Percentiles rank a stretch among this genome's conserved stretches.
phyloP scores from a whole-genome alignment of 306 rosid species.

The Citrullus amarus region DNA sequence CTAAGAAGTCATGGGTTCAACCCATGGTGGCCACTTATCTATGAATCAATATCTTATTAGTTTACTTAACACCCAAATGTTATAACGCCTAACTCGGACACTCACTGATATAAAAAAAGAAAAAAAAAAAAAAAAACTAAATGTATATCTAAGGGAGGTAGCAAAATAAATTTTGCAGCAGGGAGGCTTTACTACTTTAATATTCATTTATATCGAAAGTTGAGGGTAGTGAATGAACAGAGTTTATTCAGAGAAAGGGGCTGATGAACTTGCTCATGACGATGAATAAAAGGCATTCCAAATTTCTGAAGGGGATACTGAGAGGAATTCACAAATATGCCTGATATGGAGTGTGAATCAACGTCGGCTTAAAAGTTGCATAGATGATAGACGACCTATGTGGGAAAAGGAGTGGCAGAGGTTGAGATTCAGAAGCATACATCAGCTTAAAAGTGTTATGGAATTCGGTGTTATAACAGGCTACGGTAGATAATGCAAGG shows the following conservation, averaged over 20 bases:
- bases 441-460: no score
- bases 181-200: neutral
- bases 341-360: conserved; percentile 46
- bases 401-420: no score
- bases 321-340: conserved; percentile 62
- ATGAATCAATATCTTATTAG: no score
- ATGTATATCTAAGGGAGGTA: neutral
- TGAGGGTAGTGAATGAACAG: neutral
- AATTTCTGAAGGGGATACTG: conserved; percentile 73
- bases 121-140: no score
- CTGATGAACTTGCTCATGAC: conserved; percentile 67
- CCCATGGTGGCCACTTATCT: no score
- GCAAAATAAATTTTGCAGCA: neutral
- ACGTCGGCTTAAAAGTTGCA: conserved; percentile 23
- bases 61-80: no score
- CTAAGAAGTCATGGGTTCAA: no score
- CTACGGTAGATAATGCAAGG: neutral
- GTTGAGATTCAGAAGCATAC: no score
- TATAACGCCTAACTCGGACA: no score
- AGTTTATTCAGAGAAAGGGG: conserved; percentile 31
- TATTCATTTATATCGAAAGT: neutral
- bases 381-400: no score
- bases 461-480: no score
- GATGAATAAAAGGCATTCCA: conserved; percentile 66
- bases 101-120: no score